Conservation (phyloP, 805 yeast genomes). For the Spencermartinsiella europaea region DNA sequence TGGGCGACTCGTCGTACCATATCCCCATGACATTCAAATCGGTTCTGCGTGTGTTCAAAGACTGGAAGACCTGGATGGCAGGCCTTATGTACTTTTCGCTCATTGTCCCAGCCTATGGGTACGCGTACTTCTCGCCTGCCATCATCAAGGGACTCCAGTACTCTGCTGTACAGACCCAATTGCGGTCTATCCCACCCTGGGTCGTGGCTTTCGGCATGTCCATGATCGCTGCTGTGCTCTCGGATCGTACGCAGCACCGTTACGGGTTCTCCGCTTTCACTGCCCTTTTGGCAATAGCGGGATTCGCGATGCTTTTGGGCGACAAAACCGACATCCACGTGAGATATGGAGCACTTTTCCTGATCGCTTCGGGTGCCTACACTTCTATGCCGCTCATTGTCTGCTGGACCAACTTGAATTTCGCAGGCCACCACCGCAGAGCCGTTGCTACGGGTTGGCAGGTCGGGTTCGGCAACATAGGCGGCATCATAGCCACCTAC, state of each 20-base stretch:
- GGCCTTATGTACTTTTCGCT: slow-evolving; percentile 61
- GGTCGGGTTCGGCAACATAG: slow-evolving; percentile 69
- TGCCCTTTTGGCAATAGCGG: slow-evolving; percentile 42
- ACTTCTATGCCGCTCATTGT: slow-evolving; percentile 64
- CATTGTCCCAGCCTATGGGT: slow-evolving; percentile 69
- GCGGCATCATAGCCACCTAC: slow-evolving; percentile 62
- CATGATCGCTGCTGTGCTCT: slow-evolving; percentile 54
- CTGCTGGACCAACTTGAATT: slow-evolving; percentile 61
- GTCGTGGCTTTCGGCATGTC: slow-evolving; percentile 64
- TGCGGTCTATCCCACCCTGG: slow-evolving; percentile 85
- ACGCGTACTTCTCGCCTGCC: slow-evolving; percentile 67
- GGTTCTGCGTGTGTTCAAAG: slow-evolving; percentile 48
- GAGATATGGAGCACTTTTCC: slow-evolving; percentile 61
- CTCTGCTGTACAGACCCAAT: slow-evolving; percentile 69
- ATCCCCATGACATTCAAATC: slow-evolving; percentile 43
- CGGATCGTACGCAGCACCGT: slow-evolving; percentile 48
- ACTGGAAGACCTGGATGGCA: slow-evolving; percentile 51
- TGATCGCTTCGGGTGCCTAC: slow-evolving; percentile 54
- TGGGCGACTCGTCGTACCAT: slow-evolving; percentile 47
- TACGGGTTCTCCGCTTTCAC: slow-evolving; percentile 24
- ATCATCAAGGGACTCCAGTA: slow-evolving; percentile 58
- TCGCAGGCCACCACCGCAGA: slow-evolving; percentile 58
- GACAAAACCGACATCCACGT: slow-evolving; percentile 35
- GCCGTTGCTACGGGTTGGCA: slow-evolving; percentile 56
- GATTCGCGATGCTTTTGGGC: slow-evolving; percentile 53